Base-by-base conservation (phyloP, 1,284 basidiomycete genomes). In the Puccinia coronata region DNA sequence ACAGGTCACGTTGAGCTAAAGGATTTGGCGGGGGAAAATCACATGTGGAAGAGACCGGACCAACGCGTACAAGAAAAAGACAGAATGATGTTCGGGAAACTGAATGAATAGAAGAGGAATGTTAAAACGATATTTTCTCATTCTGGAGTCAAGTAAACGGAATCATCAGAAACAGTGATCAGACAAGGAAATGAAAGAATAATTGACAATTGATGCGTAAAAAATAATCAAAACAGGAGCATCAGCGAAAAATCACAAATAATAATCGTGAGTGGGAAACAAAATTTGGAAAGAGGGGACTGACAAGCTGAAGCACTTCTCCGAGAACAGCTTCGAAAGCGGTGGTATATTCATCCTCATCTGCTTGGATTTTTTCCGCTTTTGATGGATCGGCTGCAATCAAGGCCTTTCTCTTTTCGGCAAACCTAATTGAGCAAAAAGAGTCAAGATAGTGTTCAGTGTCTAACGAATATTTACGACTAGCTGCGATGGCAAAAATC, bases 291-390 rank as follows among this genome's bases (percentile, higher is more conserved):
- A 43, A 43, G 20, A 71, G 6, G 31, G 18, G 18, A 39, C 79
- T 80, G 16, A 80, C 79, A 9, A 80, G 59, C 74, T 80, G 41
- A 39, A 73, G 59, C 34, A 80, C 70, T 73, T 80, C 79, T 23
- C 49, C 31, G 5, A 80, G 59, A 28, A 80, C 70, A 18, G 69
- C 57, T 73, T 80, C 36, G 36, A 73, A 80, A 63, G 79, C 63
- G 28, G 39, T n/a, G 8, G 55, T 53, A 43, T 73, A 80, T 73
- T 80, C 79, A 49, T 80, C 79, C n/a, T 72, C 79, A 55, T 80
- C 79, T 16, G 71, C 79, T 65, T 80, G 36, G 14, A 80, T 47
- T 55, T 80, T 80, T 18, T 39, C 59, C n/a, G 79, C 79, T 55
- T 80, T 80, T 18, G 53, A 25, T 36, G 79, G 79, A 80, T 80